A percentile compares a stretch with the other conserved stretches of the same genome.
Conservation (phyloP, 2,329 filamentous ascomycete species). For the Neopestalotiopsis sp. region DNA sequence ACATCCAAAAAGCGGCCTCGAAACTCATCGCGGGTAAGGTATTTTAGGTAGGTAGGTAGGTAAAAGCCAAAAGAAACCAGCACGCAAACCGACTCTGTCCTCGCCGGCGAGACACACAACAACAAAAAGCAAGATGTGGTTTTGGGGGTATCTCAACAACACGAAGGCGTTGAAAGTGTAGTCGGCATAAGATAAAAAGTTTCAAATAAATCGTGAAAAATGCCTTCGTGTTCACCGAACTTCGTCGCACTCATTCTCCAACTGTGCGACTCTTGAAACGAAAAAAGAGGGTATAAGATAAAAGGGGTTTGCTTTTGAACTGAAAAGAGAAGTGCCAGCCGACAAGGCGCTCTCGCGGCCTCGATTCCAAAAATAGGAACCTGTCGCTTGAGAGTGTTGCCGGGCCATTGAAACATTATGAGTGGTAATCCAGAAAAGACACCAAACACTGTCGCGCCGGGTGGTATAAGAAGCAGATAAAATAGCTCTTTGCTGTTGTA, state of each 20-base stretch:
- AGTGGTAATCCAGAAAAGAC: constrained; percentile 26
- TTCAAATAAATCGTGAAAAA: constrained; percentile 11
- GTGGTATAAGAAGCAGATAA: constrained; percentile 20
- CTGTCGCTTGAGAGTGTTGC: constrained; percentile 22
- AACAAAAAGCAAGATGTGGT: constrained; percentile 7
- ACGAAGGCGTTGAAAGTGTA: constrained; percentile 15
- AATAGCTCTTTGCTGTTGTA: constrained; percentile 28
- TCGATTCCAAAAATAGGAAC: not conserved
- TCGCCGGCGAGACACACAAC: constrained; percentile 16
- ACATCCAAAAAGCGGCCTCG: not conserved
- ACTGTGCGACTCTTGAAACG: constrained; percentile 3
- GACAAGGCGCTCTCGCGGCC: constrained; percentile 7
- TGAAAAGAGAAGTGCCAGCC: constrained; percentile 10
- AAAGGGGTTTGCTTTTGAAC: constrained; percentile 9
- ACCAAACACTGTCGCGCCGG: constrained; percentile 36
- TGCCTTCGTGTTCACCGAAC: constrained; percentile 17
- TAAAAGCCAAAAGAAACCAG: constrained; percentile 17
- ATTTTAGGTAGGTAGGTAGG: not conserved
- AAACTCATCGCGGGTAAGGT: not conserved
- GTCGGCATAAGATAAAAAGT: not conserved
- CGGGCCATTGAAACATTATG: constrained; percentile 39
- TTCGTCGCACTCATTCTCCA: constrained; percentile 9
- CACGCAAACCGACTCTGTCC: constrained; percentile 7
- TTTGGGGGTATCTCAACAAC: constrained; percentile 17
- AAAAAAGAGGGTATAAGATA: constrained; percentile 3